phyloP scores from a whole-genome alignment of 2,329 filamentous ascomycete species.

The Botryotinia convoluta region DNA sequence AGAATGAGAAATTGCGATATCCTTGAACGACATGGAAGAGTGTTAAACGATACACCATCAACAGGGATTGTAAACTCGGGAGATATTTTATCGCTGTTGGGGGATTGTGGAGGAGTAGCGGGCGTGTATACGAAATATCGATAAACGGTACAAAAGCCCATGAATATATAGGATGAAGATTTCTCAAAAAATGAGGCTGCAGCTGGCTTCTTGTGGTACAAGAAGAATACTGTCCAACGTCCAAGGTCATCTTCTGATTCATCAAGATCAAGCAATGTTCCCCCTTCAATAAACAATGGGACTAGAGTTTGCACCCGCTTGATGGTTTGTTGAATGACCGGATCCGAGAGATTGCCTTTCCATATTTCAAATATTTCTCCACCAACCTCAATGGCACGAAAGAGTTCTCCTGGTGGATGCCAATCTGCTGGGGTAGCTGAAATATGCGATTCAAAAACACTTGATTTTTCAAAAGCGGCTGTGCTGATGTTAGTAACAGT shows the following conservation, averaged over 20 bases:
- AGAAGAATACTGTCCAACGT: slow-evolving; percentile 88
- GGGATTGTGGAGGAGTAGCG: slow-evolving; percentile 45
- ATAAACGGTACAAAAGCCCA: slow-evolving; percentile 89
- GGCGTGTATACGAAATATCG: slow-evolving; percentile 70
- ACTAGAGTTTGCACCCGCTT: slow-evolving; percentile 80
- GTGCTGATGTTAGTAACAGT: slow-evolving; percentile 13
- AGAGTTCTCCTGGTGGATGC: slow-evolving; percentile 73
- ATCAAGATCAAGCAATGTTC: slow-evolving; percentile 69
- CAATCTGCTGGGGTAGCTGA: slow-evolving; percentile 45
- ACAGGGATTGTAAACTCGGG: slow-evolving; percentile 45
- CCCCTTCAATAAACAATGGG: slow-evolving; percentile 88
- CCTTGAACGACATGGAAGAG: slow-evolving; percentile 73
- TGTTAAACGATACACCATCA: slow-evolving; percentile 45
- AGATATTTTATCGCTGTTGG: slow-evolving; percentile 36
- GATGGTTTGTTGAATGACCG: slow-evolving; percentile 67
- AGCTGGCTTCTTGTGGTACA: slow-evolving; percentile 64
- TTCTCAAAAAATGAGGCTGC: slow-evolving; percentile 39
- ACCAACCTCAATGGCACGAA: slow-evolving; percentile 60
- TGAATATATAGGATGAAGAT: slow-evolving; percentile 68
- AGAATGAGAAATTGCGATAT: slow-evolving; percentile 94
- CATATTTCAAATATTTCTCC: slow-evolving; percentile 78
- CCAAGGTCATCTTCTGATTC: slow-evolving; percentile 68
- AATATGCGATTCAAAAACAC: slow-evolving; percentile 61
- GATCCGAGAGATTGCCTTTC: slow-evolving; percentile 71
- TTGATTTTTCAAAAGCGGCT: slow-evolving; percentile 66